Percentiles rank a stretch among this genome's conserved stretches.
Evolutionary conservation across 768 basidiomycete genomes (phyloP).

Genomic region (Kwoniella botswanensis): DNA sequence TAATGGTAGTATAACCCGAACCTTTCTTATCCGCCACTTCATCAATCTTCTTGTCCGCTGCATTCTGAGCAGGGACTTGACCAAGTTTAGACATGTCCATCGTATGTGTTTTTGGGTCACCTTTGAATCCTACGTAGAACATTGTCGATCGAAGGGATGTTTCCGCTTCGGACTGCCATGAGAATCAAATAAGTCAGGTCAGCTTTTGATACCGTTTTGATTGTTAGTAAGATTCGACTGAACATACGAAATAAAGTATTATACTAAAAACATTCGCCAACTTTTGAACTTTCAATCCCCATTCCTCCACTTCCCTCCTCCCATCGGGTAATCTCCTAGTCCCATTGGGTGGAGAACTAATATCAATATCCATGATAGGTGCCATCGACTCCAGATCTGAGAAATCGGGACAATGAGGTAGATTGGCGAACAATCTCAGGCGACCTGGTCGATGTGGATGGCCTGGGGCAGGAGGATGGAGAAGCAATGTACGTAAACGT

Average conservation of each 20-base stretch:
- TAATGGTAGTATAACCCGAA: conserved; percentile 55
- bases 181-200: background rate
- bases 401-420: conserved; percentile 53
- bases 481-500: conserved; percentile 54
- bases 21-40: conserved; percentile 56
- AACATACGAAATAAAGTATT: conserved; percentile 53
- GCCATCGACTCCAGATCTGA: conserved; percentile 48
- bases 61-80: conserved; percentile 76
- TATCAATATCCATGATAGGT: conserved; percentile 54
- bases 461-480: conserved; percentile 51
- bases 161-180: conserved; percentile 42
- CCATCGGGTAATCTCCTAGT: conserved; percentile 40
- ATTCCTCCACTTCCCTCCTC: conserved; percentile 55
- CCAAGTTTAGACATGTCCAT: conserved; percentile 63
- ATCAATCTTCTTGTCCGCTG: conserved; percentile 68
- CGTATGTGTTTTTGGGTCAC: conserved; percentile 43
- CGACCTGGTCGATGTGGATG: conserved; percentile 50
- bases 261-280: conserved; percentile 55
- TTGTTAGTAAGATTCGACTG: background rate
- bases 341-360: conserved; percentile 30
- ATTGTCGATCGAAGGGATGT: conserved; percentile 34
- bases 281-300: conserved; percentile 57
- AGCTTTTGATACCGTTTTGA: background rate
- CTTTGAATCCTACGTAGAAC: conserved; percentile 52
- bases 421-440: conserved; percentile 51